Conservation (phyloP, 2,329 filamentous ascomycete genomes). For the Parascedosporium putredinis region DNA sequence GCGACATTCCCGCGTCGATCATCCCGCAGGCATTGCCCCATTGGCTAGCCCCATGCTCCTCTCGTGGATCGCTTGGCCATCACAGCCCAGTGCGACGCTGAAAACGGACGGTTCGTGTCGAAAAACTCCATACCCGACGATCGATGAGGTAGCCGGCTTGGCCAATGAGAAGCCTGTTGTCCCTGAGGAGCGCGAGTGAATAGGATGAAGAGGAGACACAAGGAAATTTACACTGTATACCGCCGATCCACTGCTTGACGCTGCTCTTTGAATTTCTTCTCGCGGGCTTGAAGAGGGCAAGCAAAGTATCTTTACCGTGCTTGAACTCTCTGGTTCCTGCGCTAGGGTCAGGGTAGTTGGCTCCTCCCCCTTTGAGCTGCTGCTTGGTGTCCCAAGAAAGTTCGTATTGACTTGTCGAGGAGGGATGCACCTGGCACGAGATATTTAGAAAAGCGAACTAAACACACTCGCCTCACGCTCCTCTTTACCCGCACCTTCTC, state of each 20-base stretch:
- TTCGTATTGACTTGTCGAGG: too few relatives aligned
- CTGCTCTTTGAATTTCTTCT: not conserved
- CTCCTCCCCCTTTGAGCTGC: too few relatives aligned
- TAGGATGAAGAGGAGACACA: too few relatives aligned
- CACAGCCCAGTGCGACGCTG: not conserved
- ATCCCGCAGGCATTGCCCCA: not conserved
- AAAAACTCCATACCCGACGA: not conserved
- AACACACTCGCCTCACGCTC: not conserved
- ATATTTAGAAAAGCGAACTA: too few relatives aligned
- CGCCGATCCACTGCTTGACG: not conserved
- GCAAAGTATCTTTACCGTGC: too few relatives aligned
- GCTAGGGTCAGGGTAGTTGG: not conserved
- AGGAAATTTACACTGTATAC: not conserved
- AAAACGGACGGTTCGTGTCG: not conserved
- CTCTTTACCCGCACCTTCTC: too few relatives aligned
- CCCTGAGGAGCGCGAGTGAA: too few relatives aligned
- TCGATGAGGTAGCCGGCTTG: not conserved
- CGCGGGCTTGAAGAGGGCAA: too few relatives aligned
- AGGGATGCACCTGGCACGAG: too few relatives aligned
- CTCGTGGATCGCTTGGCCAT: not conserved
- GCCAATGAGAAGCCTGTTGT: not conserved
- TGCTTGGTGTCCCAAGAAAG: too few relatives aligned
- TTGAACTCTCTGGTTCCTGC: not conserved
- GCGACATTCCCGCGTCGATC: not conserved
- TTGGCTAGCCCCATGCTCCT: not conserved